These are phyloP conservation scores for Litchi chinensis DNA, from an alignment of 345 rosid genomes.

Conservation along the genomic window DNA sequence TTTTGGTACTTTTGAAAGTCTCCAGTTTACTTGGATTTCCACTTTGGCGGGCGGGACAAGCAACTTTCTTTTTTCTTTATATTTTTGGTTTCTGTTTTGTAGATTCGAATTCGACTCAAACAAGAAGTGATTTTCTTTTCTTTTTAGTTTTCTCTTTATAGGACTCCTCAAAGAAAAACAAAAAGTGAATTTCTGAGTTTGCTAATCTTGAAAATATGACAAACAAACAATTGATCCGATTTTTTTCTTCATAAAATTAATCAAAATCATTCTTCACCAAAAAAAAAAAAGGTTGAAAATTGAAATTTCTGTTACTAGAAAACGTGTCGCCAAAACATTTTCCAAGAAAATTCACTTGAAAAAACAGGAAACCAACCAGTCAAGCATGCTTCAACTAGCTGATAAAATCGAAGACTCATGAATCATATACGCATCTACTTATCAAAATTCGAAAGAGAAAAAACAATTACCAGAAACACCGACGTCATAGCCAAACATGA, in stretches of 20 bases:
- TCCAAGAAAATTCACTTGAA: not conserved
- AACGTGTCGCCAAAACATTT: not conserved
- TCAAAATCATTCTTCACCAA: not conserved
- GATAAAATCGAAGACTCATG: not conserved
- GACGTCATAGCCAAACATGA: constrained; percentile 95
- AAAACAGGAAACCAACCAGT: not conserved
- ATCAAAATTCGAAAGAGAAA: not conserved
- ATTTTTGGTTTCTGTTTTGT: not conserved
- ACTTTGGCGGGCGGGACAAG: constrained; percentile 28
- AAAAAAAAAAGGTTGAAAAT: not conserved
- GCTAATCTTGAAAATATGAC: constrained; percentile 6
- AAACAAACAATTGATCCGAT: not conserved
- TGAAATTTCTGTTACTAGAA: too few relatives aligned
- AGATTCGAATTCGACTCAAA: not conserved
- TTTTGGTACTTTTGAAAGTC: not conserved
- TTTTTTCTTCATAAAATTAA: not conserved
- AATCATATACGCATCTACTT: not conserved
- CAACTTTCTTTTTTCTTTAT: not conserved
- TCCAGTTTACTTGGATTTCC: not conserved
- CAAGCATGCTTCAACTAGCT: not conserved
- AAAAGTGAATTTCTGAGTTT: not conserved
- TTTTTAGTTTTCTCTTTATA: too few relatives aligned
- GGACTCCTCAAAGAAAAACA: not conserved
- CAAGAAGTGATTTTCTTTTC: not conserved
- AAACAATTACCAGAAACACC: constrained; percentile 75